A percentile compares a stretch with the other conserved stretches of the same genome.
These are phyloP conservation scores for Eucalyptus lansdowneana DNA, from an alignment of 345 rosid genomes.

Conservation along the genomic window DNA sequence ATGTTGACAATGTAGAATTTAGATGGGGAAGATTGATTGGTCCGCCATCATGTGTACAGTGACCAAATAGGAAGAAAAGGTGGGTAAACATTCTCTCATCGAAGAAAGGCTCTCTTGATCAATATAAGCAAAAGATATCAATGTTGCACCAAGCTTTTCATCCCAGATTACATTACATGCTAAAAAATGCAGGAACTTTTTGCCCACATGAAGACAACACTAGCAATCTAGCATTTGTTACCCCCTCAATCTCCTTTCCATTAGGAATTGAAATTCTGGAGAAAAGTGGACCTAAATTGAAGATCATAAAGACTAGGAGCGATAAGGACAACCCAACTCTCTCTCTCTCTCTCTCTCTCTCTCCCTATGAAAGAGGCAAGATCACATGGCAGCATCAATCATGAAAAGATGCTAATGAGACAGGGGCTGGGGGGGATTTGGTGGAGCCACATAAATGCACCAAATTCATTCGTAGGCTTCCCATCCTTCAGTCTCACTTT, in stretches of 20 bases:
- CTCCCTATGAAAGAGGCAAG: constrained; percentile 11
- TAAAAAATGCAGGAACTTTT: not conserved
- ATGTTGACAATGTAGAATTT: not conserved
- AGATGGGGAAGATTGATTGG: not conserved
- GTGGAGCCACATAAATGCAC: constrained; percentile 50
- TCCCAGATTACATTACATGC: not conserved
- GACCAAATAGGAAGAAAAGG: not conserved
- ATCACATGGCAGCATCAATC: constrained; percentile 58
- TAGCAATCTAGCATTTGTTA: not conserved
- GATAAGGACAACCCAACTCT: not conserved
- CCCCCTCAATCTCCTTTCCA: not conserved
- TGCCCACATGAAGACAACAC: not conserved
- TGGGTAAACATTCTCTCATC: not conserved
- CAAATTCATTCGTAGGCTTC: constrained; percentile 8
- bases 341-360: not conserved
- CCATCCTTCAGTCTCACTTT: not conserved
- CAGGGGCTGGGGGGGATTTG: constrained; percentile 47
- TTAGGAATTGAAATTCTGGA: not conserved
- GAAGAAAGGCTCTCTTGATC: not conserved
- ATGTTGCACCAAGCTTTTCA: too few species aligned
- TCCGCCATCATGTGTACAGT: not conserved
- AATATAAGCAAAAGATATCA: not conserved
- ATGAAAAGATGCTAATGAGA: constrained; percentile 36
- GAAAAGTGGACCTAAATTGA: not conserved
- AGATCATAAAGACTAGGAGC: not conserved